Base-by-base conservation (phyloP, 495 filamentous ascomycete genomes). In the Aspergillus sclerotioniger region DNA sequence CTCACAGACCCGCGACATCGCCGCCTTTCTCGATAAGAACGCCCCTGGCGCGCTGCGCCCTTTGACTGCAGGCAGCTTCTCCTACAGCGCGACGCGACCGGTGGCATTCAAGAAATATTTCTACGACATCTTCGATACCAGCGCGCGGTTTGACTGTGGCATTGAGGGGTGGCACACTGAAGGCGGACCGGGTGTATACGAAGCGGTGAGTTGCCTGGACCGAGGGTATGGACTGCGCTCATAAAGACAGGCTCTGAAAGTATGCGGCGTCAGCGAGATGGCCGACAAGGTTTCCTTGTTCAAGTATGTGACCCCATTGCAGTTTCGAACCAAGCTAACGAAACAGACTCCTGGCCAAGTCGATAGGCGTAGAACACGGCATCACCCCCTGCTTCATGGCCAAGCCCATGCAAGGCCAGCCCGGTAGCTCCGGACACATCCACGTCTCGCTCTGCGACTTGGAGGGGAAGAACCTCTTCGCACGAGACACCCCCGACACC, bases 321-420 rank as follows among this genome's bases (percentile, higher is more conserved):
- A 8, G 1, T 25, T 1, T 16, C 6, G 20, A 20, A n/a, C 41
- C 44, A 46, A 20, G 15, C 44, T 46, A 21, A 46, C 15, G 43
- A 43, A 8, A 47, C 41, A 86, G 82, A 60, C 88, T 92, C 57
- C 82, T 87, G 1, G 89, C 92, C 41, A 95, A 93, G 71, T 89
- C 88, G 0, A 76, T 96, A 17, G 90, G 87, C 4, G 84, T 80
- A 43, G 87, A 87, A 65, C 86, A 88, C 73, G 90, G 88, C 45
- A 91, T 96, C 61, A 95, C 89, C 0, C 92, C 92, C 3, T 94
- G 91, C 72, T 97, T 97, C 76, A 97, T 97, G 92, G 92, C 92
- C 16, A 97, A 97, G 70, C 92, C 92, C 3, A 83, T 87, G 53
- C 82, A 92, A 62, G 90, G 90, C 0, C 74, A 96, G 3, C 92